Base-by-base conservation (phyloP, 129 eudicot genomes). In the Chrysanthemum seticuspe region DNA sequence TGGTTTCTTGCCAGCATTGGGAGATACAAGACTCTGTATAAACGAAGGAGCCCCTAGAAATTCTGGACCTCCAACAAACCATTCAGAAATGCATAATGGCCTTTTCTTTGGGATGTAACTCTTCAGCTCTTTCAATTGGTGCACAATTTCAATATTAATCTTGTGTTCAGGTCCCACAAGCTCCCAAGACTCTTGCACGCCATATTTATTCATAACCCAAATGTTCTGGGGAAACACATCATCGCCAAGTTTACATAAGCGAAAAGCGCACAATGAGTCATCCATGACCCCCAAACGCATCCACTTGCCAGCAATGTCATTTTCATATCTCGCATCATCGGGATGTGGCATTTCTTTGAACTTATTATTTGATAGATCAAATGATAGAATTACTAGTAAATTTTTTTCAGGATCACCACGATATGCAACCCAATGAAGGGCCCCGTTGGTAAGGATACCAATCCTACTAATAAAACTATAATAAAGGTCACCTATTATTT, bases 21-120 rank as follows among this genome's bases (percentile, higher is more conserved):
- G 73, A 52, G 73, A 68, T 52, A 68, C 60, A 52, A 68, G 73
- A 21, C 61, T 68, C 15, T 11, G 47, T 10, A 68, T 60, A 25
- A 50, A 68, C 53, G n/a, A 6, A 51, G 73, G 58, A 19, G 19
- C 19, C 9, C 61, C n/a, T 13, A 25, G 0, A 27, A 21, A 68
- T 2, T 4, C 2, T 6, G 6, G 13, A 23, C 14, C 14, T 36
- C 4, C 10, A 13, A 9, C 14, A 4, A 27, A 23, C 59, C 16
- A 50, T n/a, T 12, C 10, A 19, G 14, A 44, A 50, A 14, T 4
- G 29, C 48, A 68, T 15, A 51, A 51, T 3, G 47, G 14, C 23
- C 14, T 68, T 18, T 27, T 14, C 3, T 51, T 12, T 49, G 73
- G 73, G 10, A 51, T 52, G 11, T 68, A 48, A 25, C 8, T 2